These are phyloP conservation scores for Agrocybe chaxingu DNA, from an alignment of 768 basidiomycete species.

Conservation along the genomic window DNA sequence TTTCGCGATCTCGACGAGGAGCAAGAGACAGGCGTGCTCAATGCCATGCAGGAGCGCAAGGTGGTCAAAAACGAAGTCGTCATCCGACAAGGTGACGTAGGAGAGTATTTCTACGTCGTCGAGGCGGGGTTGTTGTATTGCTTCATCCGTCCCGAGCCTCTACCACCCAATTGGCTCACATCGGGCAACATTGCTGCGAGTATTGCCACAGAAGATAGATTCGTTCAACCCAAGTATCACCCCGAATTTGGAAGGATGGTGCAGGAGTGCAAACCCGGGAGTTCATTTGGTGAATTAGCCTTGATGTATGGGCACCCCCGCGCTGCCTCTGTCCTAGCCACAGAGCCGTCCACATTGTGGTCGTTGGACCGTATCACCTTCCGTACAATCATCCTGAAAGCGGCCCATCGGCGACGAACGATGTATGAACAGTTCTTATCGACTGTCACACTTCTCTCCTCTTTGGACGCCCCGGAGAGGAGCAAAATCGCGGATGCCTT, in stretches of 20 bases:
- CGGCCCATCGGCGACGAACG: conserved; percentile 83
- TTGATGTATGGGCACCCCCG: conserved; percentile 98
- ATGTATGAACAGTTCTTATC: conserved; percentile 97
- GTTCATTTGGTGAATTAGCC: conserved; percentile 93
- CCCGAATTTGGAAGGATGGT: conserved; percentile 79
- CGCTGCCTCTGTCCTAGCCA: conserved; percentile 88
- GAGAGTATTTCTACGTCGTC: conserved; percentile 97
- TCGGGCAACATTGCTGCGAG: conserved; percentile 36
- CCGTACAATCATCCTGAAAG: conserved; percentile 94
- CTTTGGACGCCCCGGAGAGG: conserved; percentile 81
- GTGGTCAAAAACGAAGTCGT: conserved; percentile 79
- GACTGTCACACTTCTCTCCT: conserved; percentile 84
- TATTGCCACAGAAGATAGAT: conserved; percentile 45
- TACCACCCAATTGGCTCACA: conserved; percentile 57
- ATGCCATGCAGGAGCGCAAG: conserved; percentile 89
- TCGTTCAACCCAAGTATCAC: conserved; percentile 63
- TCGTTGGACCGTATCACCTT: conserved; percentile 96
- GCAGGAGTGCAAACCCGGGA: conserved; percentile 78
- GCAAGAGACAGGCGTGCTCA: conserved; percentile 88
- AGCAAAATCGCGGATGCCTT: conserved; percentile 98
- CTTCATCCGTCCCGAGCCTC: conserved; percentile 69
- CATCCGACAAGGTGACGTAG: conserved; percentile 94
- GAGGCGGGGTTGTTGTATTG: conserved; percentile 85
- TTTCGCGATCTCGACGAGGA: conserved; percentile 97
- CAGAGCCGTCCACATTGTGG: conserved; percentile 85